Percentiles rank a stretch among this genome's conserved stretches.
Conservation (phyloP, 768 basidiomycete species). For the Tylopilus vinaceipallidus region DNA sequence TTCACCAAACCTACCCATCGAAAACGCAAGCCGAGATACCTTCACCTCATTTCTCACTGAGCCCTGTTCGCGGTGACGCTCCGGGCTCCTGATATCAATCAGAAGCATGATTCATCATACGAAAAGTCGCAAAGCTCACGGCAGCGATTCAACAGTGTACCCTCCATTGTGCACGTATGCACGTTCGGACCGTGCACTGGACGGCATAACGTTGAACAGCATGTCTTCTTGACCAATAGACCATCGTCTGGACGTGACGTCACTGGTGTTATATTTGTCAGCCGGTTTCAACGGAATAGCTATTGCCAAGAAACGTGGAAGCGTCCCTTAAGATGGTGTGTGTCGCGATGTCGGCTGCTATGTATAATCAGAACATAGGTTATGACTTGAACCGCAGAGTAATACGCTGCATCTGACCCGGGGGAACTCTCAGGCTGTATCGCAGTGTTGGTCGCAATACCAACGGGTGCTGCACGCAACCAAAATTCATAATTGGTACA, state of each 20-base stretch:
- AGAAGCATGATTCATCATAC: not conserved
- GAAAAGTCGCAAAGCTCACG: not conserved
- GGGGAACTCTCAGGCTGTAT: too few species aligned
- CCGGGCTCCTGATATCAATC: not conserved
- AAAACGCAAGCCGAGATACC: too few species aligned
- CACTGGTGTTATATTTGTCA: not conserved
- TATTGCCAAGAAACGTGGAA: slow-evolving; percentile 8
- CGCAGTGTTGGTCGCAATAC: too few species aligned
- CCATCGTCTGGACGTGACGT: not conserved
- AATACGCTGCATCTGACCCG: slow-evolving; percentile 1
- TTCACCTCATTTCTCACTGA: too few species aligned
- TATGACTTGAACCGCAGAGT: not conserved
- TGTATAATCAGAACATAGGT: not conserved
- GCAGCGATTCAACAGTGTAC: not conserved
- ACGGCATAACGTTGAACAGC: slow-evolving; percentile 3
- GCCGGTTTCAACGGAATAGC: not conserved
- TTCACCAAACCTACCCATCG: too few species aligned
- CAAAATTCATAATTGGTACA: too few species aligned
- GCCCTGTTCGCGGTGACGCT: not conserved
- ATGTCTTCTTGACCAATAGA: not conserved
- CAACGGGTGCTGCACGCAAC: too few species aligned
- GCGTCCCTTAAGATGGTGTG: too few species aligned
- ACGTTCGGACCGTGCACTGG: slow-evolving; percentile 1
- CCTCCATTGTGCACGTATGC: not conserved
- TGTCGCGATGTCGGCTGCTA: not conserved